Evolutionary conservation across 768 basidiomycete species (phyloP).

Genomic region (Pleurotus tuoliensis): DNA sequence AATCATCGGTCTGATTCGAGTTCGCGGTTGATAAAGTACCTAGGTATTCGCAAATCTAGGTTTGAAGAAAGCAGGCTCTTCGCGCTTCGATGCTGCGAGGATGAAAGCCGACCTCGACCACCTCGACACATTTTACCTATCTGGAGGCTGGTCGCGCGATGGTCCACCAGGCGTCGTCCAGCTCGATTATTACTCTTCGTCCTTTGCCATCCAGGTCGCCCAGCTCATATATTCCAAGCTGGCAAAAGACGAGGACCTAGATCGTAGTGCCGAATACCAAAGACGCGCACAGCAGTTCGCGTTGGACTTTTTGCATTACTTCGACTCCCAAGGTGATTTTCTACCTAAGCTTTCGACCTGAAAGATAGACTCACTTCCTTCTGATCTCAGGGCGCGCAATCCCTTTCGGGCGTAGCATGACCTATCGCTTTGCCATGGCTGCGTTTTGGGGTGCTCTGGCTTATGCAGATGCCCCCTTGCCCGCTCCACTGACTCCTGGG

Average conservation of each 20-base stretch:
- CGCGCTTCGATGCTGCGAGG: constrained; percentile 49
- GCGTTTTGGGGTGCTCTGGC: constrained; percentile 76
- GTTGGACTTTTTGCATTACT: constrained; percentile 71
- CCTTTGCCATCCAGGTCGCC: constrained; percentile 75
- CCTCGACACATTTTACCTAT: constrained; percentile 76
- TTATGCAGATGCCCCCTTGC: constrained; percentile 65
- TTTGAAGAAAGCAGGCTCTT: constrained; percentile 56
- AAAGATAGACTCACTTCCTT: neutral
- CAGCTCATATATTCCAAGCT: constrained; percentile 71
- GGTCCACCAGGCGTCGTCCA: constrained; percentile 77
- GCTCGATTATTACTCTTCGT: constrained; percentile 75
- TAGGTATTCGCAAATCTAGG: constrained; percentile 77
- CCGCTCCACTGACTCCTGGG: constrained; percentile 71
- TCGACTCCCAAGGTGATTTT: constrained; percentile 58
- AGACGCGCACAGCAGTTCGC: constrained; percentile 62
- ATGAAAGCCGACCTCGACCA: constrained; percentile 75
- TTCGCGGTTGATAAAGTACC: constrained; percentile 1
- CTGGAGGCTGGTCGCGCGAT: constrained; percentile 73
- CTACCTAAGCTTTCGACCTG: neutral
- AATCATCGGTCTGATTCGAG: neutral
- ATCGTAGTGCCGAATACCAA: constrained; percentile 60
- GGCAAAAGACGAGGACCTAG: constrained; percentile 56
- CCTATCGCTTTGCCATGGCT: constrained; percentile 80
- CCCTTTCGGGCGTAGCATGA: constrained; percentile 73
- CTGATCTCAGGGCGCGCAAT: constrained; percentile 55